Base-by-base conservation (phyloP, 169 alveolate species). In the Plasmodium yoelii region DNA sequence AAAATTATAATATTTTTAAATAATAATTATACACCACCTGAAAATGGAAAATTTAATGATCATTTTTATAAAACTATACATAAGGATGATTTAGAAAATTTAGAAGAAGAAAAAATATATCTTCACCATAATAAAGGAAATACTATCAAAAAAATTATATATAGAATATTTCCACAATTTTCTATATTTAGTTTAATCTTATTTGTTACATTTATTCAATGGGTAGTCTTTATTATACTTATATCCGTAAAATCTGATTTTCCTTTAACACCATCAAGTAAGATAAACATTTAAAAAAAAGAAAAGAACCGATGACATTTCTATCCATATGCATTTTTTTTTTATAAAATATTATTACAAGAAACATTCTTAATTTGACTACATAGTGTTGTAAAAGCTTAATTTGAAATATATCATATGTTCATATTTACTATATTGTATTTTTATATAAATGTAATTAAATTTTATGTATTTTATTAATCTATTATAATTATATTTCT, bases 1-100 rank as follows among this genome's bases (percentile, higher is more conserved):
- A 86, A 86, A 86, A 86, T 86, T 70, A 86, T 86, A 22, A 86
- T 86, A 56, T 86, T 86, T 86, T 59, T 86, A 69, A 86, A 86
- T 51, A 74, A 71, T 39, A 70, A 86, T 57, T 69, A 59, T 57
- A 42, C 77, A 19, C 71, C 47, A 7, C 59, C 68, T 56, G 74
- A 86, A 70, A 86, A 51, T 86, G 91, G 87, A 57, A 49, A 61
- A 46, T 86, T 86, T 86, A 86, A 86, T 70, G 91, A 86, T 56
- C 91, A 86, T 70, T 86, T 86, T 71, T 86, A 86, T 65, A 86
- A 24, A 59, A 86, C 87, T 15, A 47, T 86, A 26, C 69, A 86
- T 86, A 86, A 86, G 55, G 71, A 86, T 60, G 91, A 71, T 61
- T 59, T 71, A 64, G 91, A 86, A 1, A 71, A 60, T 57, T 39